Percentiles rank a stretch among this genome's conserved stretches.
Evolutionary conservation across 345 rosid species (phyloP).

Genomic region (Populus deltoides): DNA sequence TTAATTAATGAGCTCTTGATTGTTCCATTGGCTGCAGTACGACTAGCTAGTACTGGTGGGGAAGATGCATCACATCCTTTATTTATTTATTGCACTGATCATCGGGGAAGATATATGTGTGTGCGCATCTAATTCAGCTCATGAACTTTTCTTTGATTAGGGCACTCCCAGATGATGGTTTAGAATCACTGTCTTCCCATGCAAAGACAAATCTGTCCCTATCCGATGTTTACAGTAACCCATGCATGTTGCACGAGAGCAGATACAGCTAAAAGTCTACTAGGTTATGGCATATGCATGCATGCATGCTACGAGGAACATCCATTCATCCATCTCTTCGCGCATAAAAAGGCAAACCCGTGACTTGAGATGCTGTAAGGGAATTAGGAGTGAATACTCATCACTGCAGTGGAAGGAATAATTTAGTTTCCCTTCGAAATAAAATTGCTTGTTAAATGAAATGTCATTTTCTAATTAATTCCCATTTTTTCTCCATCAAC

Average conservation of each 20-base stretch:
- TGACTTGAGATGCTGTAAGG: slow-evolving; percentile 12
- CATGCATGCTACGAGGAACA: neutral
- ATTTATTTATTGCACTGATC: neutral
- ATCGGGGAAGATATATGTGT: neutral
- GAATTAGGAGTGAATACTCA: neutral
- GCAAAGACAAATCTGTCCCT: slow-evolving; percentile 1
- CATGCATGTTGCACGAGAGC: neutral
- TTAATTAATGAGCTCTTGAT: slow-evolving; percentile 22
- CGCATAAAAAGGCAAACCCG: slow-evolving; percentile 18
- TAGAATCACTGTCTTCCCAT: neutral
- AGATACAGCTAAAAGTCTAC: neutral
- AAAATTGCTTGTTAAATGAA: neutral
- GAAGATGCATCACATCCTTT: neutral
- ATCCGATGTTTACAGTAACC: neutral
- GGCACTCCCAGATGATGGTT: neutral
- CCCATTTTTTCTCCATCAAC: neutral
- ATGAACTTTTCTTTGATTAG: neutral
- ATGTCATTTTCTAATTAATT: neutral
- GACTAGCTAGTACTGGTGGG: neutral
- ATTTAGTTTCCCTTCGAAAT: neutral
- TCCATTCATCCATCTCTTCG: slow-evolving; percentile 1
- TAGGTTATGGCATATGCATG: neutral
- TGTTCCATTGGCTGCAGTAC: slow-evolving; percentile 5
- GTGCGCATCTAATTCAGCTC: neutral
- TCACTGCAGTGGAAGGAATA: neutral